Evolutionary conservation across 768 basidiomycete species (phyloP).

Genomic region (Sutorius australiensis): DNA sequence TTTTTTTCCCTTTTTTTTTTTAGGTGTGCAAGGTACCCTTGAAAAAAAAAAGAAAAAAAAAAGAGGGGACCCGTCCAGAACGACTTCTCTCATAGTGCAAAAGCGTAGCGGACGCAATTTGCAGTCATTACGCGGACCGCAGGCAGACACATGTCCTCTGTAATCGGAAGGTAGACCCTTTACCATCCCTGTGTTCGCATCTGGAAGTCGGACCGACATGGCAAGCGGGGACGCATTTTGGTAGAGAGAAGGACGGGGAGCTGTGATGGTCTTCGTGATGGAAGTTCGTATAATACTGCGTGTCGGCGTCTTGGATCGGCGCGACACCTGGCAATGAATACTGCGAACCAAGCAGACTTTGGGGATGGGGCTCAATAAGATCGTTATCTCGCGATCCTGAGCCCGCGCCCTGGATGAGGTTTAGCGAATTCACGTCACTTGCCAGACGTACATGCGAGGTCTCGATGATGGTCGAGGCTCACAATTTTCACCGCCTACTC

Average conservation of each 20-base stretch:
- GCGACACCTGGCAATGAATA: constrained; percentile 12
- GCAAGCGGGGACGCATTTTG: constrained; percentile 10
- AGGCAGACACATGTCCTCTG: constrained; percentile 27
- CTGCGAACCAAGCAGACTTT: background rate
- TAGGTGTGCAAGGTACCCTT: constrained; percentile 18
- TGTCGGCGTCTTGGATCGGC: constrained; percentile 26
- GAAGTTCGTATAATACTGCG: background rate
- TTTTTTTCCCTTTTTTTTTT: background rate
- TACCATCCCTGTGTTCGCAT: constrained; percentile 21
- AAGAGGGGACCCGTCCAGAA: constrained; percentile 7
- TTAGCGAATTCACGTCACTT: constrained; percentile 26
- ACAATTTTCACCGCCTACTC: constrained; percentile 6
- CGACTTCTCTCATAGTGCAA: constrained; percentile 20
- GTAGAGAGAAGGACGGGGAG: constrained; percentile 16
- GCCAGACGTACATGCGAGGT: no score
- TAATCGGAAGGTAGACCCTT: constrained; percentile 22
- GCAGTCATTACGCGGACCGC: constrained; percentile 23
- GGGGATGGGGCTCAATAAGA: constrained; percentile 7
- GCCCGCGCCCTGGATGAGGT: constrained; percentile 16
- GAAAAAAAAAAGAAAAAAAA: constrained; percentile 8
- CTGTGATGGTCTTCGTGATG: constrained; percentile 22
- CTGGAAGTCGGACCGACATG: constrained; percentile 17
- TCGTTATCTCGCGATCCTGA: constrained; percentile 33
- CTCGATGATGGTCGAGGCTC: constrained; percentile 1
- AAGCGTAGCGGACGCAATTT: constrained; percentile 26